These are phyloP conservation scores for Aspergillus ochraceus DNA, from an alignment of 2,329 filamentous ascomycete genomes.

Conservation along the genomic window DNA sequence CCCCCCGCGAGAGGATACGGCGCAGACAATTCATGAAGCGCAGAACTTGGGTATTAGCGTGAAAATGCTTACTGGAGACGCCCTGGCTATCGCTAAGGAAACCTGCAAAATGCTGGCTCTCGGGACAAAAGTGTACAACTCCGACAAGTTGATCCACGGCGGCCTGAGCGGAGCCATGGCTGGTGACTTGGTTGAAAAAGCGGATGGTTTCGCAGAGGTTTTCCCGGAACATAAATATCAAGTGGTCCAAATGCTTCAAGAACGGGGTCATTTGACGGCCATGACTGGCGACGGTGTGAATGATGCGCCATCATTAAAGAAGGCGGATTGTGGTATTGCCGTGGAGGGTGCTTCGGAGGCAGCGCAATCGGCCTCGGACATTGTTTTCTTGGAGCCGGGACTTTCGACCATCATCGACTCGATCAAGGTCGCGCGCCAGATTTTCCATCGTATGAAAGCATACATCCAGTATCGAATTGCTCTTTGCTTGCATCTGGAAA, in stretches of 20 bases:
- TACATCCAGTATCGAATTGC: conserved; percentile 78
- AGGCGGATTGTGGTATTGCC: conserved; percentile 72
- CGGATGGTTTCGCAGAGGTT: conserved; percentile 72
- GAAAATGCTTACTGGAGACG: conserved; percentile 80
- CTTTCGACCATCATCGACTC: conserved; percentile 70
- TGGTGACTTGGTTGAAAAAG: conserved; percentile 73
- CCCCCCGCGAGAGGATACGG: conserved; percentile 75
- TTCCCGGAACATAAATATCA: conserved; percentile 76
- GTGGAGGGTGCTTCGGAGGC: conserved; percentile 72
- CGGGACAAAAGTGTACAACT: conserved; percentile 79
- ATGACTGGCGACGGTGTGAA: conserved; percentile 78
- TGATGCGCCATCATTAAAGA: conserved; percentile 71
- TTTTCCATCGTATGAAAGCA: conserved; percentile 76
- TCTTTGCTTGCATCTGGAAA: conserved; percentile 70
- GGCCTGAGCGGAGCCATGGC: conserved; percentile 71
- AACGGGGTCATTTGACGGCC: conserved; percentile 69
- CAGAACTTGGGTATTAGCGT: conserved; percentile 74
- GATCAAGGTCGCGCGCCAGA: conserved; percentile 72
- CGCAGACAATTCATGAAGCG: conserved; percentile 74
- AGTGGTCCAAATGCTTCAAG: conserved; percentile 73
- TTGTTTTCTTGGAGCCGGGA: conserved; percentile 72
- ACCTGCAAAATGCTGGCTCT: conserved; percentile 79
- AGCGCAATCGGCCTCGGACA: conserved; percentile 71
- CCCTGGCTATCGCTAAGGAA: conserved; percentile 77
- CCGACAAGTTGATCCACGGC: conserved; percentile 73